These are phyloP conservation scores for Pseudogymnoascus sp. DNA, from an alignment of 2,329 filamentous ascomycete species.

Conservation along the genomic window DNA sequence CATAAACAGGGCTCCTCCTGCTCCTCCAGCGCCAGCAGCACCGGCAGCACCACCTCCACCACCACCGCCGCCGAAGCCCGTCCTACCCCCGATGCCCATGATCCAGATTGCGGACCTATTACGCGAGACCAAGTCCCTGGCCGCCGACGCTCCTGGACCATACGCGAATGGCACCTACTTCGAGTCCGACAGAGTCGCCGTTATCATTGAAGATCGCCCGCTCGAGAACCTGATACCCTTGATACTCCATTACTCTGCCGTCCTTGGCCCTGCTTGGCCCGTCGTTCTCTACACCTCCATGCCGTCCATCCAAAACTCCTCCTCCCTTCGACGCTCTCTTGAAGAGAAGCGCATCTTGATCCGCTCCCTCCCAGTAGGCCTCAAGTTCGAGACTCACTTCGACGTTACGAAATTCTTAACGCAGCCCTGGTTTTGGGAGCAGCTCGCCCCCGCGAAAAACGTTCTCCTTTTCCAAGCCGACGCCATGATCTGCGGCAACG, in stretches of 20 bases:
- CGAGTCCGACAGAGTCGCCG: conserved; percentile 22
- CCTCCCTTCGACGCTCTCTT: conserved; percentile 28
- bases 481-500: conserved; percentile 24
- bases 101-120: not conserved
- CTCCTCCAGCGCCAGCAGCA: not conserved
- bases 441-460: conserved; percentile 26
- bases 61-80: not conserved
- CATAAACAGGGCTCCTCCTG: not conserved
- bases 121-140: not conserved
- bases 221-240: conserved; percentile 25
- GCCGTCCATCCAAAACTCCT: conserved; percentile 17
- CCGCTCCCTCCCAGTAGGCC: conserved; percentile 27
- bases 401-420: conserved; percentile 31
- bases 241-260: conserved; percentile 28
- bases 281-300: conserved; percentile 33
- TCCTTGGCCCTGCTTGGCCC: conserved; percentile 35
- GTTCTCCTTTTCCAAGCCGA: conserved; percentile 27
- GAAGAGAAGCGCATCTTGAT: conserved; percentile 26
- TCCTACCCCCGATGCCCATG: conserved; percentile 5
- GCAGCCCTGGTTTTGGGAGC: conserved; percentile 27
- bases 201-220: conserved; percentile 28
- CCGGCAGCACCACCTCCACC: not conserved
- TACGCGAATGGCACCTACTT: not conserved
- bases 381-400: conserved; percentile 25
- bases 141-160: not conserved